phyloP scores from a whole-genome alignment of 225 moss, liverwort and hornwort species.

The Pseudisothecium myosuroides region DNA sequence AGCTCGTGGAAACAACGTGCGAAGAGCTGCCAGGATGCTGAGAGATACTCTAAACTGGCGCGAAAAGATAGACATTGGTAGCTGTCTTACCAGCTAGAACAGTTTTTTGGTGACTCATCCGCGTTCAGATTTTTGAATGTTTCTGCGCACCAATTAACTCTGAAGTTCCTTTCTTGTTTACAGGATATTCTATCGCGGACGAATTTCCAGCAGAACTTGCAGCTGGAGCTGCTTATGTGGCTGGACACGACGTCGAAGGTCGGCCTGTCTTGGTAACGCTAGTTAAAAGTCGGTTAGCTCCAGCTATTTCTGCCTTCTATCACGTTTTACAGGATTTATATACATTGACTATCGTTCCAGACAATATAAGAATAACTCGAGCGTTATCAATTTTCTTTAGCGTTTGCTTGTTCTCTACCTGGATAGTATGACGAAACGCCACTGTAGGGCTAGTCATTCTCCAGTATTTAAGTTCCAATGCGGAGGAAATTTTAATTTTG shows the following conservation, averaged over 20 bases:
- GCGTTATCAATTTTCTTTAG: neutral
- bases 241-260: constrained; percentile 70
- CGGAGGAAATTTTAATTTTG: neutral
- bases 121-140: neutral
- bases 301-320: neutral
- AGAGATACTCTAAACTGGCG: constrained; percentile 80
- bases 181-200: constrained; percentile 82
- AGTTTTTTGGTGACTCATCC: neutral
- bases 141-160: neutral
- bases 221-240: constrained; percentile 76
- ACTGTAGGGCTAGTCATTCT: neutral
- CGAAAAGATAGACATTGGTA: constrained; percentile 73
- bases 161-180: neutral
- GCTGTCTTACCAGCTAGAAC: neutral
- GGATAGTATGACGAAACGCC: neutral
- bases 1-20: constrained; percentile 55
- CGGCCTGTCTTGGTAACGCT: constrained; percentile 71
- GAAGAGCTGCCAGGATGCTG: constrained; percentile 68
- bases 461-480: neutral
- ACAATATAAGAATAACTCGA: neutral
- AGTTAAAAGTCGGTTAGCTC: neutral
- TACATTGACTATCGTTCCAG: neutral
- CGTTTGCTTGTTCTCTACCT: neutral
- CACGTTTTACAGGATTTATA: neutral
- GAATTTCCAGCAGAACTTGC: constrained; percentile 89